Conservation (phyloP, 768 basidiomycete species). For the Hortiboletus campestris region DNA sequence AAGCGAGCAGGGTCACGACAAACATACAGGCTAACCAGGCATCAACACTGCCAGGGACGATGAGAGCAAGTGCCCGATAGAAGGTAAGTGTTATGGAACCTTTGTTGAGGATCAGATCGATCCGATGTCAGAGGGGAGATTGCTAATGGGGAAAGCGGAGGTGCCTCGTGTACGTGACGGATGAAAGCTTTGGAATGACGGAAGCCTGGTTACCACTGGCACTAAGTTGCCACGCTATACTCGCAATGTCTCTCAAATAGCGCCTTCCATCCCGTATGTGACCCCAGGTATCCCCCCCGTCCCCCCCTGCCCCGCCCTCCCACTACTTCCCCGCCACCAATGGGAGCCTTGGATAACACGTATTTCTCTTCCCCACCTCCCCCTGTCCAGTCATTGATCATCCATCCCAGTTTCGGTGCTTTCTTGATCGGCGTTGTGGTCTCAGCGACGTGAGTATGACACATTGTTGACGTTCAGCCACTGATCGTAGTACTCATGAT, state of each 20-base stretch:
- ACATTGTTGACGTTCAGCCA: constrained; percentile 2
- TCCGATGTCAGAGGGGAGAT: constrained; percentile 5
- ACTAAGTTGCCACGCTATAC: constrained; percentile 9
- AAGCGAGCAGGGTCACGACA: not conserved
- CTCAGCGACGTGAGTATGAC: constrained; percentile 46
- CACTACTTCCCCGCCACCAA: constrained; percentile 1
- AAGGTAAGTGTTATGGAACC: constrained; percentile 19
- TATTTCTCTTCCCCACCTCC: constrained; percentile 18
- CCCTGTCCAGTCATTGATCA: not conserved
- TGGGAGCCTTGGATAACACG: constrained; percentile 38
- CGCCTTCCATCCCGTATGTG: constrained; percentile 1
- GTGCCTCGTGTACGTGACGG: constrained; percentile 18
- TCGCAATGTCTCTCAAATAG: constrained; percentile 16
- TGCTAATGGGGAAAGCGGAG: constrained; percentile 18
- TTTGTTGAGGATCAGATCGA: constrained; percentile 15
- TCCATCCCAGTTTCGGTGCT: constrained; percentile 46
- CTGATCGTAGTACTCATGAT: not conserved
- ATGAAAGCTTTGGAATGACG: constrained; percentile 26
- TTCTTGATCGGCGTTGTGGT: constrained; percentile 54
- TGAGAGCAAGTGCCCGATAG: not conserved
- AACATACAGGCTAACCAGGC: not conserved
- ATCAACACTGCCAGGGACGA: constrained; percentile 8
- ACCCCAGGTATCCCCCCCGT: not conserved
- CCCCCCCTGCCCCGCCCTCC: not conserved
- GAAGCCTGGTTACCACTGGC: constrained; percentile 16